Evolutionary conservation across 495 filamentous ascomycete species (phyloP).

Genomic region (Lindgomyces ingoldianus): DNA sequence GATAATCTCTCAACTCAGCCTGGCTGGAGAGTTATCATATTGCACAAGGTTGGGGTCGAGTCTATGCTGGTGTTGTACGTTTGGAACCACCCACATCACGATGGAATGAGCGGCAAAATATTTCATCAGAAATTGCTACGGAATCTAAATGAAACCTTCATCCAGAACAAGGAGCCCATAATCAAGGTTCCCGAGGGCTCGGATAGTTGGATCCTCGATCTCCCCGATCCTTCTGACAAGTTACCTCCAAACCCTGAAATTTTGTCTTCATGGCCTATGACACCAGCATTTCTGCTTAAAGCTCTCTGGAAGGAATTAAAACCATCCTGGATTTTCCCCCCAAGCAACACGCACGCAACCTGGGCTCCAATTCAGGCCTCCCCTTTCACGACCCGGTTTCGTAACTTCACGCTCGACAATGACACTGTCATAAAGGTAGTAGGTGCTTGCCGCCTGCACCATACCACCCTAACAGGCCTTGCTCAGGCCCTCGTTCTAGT

Average conservation of each 20-base stretch:
- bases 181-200: background rate
- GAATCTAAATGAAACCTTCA: slow-evolving; percentile 1
- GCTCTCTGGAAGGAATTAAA: slow-evolving; percentile 19
- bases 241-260: slow-evolving; percentile 27
- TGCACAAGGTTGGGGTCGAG: background rate
- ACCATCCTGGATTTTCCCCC: slow-evolving; percentile 5
- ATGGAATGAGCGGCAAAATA: slow-evolving; percentile 25
- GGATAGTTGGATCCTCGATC: slow-evolving; percentile 10
- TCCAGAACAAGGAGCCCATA: background rate
- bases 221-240: slow-evolving; percentile 8
- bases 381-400: slow-evolving; percentile 20
- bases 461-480: slow-evolving; percentile 23
- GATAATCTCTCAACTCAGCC: slow-evolving; percentile 15
- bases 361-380: slow-evolving; percentile 26
- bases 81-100: slow-evolving; percentile 29
- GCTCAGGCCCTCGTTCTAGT: slow-evolving; percentile 9
- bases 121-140: slow-evolving; percentile 19
- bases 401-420: slow-evolving; percentile 12
- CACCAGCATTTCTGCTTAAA: slow-evolving; percentile 1
- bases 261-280: slow-evolving; percentile 14
- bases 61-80: slow-evolving; percentile 18
- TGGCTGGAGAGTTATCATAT: slow-evolving; percentile 21
- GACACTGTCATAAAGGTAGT: slow-evolving; percentile 8
- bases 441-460: slow-evolving; percentile 10
- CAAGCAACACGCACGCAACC: slow-evolving; percentile 1